Conservation (phyloP, 345 rosid species). For the Murraya paniculata region DNA sequence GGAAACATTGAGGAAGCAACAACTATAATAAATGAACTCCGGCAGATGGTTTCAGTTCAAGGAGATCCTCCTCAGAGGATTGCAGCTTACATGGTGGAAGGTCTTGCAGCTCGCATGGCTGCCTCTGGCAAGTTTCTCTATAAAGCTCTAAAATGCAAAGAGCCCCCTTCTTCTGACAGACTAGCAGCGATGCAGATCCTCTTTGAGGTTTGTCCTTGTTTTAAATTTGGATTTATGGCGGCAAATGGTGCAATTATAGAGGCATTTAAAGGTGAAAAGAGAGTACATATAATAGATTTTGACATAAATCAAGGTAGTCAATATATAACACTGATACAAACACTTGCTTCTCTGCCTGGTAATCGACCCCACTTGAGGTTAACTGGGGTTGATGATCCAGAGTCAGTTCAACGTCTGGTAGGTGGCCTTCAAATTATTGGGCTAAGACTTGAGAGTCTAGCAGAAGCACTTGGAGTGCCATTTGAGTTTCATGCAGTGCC, state of each 20-base stretch:
- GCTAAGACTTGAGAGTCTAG: slow-evolving; percentile 75
- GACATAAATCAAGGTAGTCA: slow-evolving; percentile 96
- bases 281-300: slow-evolving; percentile 83
- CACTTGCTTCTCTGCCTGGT: slow-evolving; percentile 47
- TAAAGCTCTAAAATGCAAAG: slow-evolving; percentile 91
- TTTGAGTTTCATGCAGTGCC: slow-evolving; percentile 72
- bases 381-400: slow-evolving; percentile 96
- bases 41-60: slow-evolving; percentile 79
- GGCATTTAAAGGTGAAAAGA: slow-evolving; percentile 65
- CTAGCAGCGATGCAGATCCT: slow-evolving; percentile 99
- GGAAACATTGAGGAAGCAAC: slow-evolving; percentile 66
- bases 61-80: slow-evolving; percentile 94
- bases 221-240: slow-evolving; percentile 87
- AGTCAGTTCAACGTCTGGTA: slow-evolving; percentile 78
- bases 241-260: slow-evolving; percentile 88
- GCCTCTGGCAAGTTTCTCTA: slow-evolving; percentile 82
- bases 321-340: slow-evolving; percentile 77
- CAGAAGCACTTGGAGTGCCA: slow-evolving; percentile 56
- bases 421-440: slow-evolving; percentile 83
- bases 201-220: slow-evolving; percentile 96
- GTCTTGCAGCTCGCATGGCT: slow-evolving; percentile 94
- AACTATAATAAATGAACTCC: slow-evolving; percentile 63
- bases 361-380: slow-evolving; percentile 61
- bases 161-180: slow-evolving; percentile 90
- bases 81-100: slow-evolving; percentile 99